Evolutionary conservation across 495 filamentous ascomycete genomes (phyloP).

Genomic region (Poronia punctata): DNA sequence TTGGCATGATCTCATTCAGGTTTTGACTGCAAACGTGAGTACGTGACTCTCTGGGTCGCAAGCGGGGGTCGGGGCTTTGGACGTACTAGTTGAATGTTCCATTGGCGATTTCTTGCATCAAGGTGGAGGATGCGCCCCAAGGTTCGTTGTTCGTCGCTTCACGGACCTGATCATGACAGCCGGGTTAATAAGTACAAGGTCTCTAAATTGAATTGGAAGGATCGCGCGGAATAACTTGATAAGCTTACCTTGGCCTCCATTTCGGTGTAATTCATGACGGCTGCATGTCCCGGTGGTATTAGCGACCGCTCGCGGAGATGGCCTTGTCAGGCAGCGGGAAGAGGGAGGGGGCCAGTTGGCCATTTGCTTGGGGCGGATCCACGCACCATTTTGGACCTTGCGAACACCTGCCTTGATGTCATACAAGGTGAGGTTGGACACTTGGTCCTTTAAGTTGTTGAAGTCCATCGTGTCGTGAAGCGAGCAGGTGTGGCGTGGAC

Average conservation of each 20-base stretch:
- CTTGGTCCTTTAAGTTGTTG: conserved; percentile 74
- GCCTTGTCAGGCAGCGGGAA: no score
- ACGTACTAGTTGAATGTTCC: conserved; percentile 97
- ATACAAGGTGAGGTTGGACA: conserved; percentile 91
- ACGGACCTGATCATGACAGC: conserved; percentile 54
- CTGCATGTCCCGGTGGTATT: conserved; percentile 37
- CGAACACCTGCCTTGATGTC: conserved; percentile 95
- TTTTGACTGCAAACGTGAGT: conserved; percentile 77
- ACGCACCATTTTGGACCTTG: conserved; percentile 99
- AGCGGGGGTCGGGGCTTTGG: no score
- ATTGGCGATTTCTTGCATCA: conserved; percentile 94
- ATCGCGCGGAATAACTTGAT: background rate
- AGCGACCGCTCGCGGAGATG: no score
- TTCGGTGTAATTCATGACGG: conserved; percentile 99
- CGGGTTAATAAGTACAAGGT: conserved; percentile 12
- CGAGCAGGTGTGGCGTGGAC: conserved; percentile 2
- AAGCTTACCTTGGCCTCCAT: conserved; percentile 90
- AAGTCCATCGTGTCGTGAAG: conserved; percentile 64
- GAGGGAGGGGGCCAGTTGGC: no score
- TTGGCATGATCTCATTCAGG: conserved; percentile 98
- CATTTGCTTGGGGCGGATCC: no score
- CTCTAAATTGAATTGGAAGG: no score
- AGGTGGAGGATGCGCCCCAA: conserved; percentile 84
- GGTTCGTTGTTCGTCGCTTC: conserved; percentile 98
- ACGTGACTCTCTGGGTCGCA: no score